A percentile compares a stretch with the other conserved stretches of the same genome.
Evolutionary conservation across 2,329 filamentous ascomycete species (phyloP).

Genomic region (Chaetothyriales sp.): DNA sequence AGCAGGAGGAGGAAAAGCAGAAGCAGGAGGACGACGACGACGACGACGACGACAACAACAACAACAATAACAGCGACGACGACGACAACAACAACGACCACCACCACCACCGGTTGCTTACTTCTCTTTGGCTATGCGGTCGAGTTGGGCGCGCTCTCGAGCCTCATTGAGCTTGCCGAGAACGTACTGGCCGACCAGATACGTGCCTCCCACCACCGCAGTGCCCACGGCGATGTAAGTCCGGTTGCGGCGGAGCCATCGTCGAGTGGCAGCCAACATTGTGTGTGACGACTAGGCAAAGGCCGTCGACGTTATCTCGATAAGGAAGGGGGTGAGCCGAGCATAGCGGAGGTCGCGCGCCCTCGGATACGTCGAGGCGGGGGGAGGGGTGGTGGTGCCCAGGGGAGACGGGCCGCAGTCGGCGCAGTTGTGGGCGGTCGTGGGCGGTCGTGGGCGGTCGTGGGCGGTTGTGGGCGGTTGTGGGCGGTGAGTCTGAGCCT

Average conservation of each 20-base stretch:
- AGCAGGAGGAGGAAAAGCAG: neutral
- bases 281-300: conserved; percentile 33
- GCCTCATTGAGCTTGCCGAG: conserved; percentile 83
- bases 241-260: conserved; percentile 86
- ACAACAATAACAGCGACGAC: no score
- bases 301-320: conserved; percentile 49
- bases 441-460: neutral
- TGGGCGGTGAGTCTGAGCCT: neutral
- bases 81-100: no score
- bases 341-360: conserved; percentile 58
- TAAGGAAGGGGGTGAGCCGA: conserved; percentile 80
- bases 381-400: neutral
- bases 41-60: no score
- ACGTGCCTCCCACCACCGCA: conserved; percentile 77
- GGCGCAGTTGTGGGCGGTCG: no score
- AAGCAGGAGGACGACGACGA: no score
- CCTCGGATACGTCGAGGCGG: neutral
- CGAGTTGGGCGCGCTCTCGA: conserved; percentile 89
- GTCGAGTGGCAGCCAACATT: conserved; percentile 62
- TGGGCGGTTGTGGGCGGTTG: no score
- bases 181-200: conserved; percentile 86
- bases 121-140: conserved; percentile 95
- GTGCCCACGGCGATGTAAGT: conserved; percentile 78
- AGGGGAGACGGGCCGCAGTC: neutral
- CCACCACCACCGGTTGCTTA: no score